Percentiles rank a stretch among this genome's conserved stretches.
Evolutionary conservation across 2,329 filamentous ascomycete species (phyloP).

Genomic region (Dothideomycetes sp.): DNA sequence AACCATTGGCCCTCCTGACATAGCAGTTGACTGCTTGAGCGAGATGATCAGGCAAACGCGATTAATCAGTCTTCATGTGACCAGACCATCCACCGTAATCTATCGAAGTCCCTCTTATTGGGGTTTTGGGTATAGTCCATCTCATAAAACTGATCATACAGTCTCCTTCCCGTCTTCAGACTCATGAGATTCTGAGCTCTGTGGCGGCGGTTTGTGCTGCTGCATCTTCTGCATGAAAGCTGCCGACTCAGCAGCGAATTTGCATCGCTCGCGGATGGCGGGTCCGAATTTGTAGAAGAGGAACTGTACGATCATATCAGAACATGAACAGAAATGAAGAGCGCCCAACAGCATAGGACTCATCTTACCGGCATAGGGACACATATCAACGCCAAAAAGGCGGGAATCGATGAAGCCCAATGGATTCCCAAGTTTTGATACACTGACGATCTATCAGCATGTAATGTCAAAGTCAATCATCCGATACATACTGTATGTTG

Average conservation of each 20-base stretch:
- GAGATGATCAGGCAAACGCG: too few relatives aligned
- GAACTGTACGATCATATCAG: conserved; percentile 27
- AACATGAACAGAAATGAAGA: background rate
- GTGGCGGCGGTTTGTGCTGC: background rate
- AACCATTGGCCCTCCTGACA: too few relatives aligned
- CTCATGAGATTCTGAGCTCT: background rate
- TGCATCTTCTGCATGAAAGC: conserved; percentile 6
- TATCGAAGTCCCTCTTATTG: too few relatives aligned
- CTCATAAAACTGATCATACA: background rate
- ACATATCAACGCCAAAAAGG: conserved; percentile 61
- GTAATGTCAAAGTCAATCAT: too few relatives aligned
- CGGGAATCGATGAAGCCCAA: conserved; percentile 65
- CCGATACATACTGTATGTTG: conserved; percentile 51
- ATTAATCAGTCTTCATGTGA: too few relatives aligned
- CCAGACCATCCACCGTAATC: too few relatives aligned
- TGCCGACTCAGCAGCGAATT: conserved; percentile 49
- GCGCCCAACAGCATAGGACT: background rate
- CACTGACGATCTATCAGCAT: too few relatives aligned
- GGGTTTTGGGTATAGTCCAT: too few relatives aligned
- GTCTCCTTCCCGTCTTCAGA: background rate
- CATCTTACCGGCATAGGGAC: conserved; percentile 49
- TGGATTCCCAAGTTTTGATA: conserved; percentile 48
- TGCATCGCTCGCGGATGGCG: conserved; percentile 53
- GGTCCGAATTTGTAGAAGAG: conserved; percentile 66
- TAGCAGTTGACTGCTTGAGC: too few relatives aligned